phyloP scores from a whole-genome alignment of 2,329 filamentous ascomycete genomes.

The Claviceps sp. region DNA sequence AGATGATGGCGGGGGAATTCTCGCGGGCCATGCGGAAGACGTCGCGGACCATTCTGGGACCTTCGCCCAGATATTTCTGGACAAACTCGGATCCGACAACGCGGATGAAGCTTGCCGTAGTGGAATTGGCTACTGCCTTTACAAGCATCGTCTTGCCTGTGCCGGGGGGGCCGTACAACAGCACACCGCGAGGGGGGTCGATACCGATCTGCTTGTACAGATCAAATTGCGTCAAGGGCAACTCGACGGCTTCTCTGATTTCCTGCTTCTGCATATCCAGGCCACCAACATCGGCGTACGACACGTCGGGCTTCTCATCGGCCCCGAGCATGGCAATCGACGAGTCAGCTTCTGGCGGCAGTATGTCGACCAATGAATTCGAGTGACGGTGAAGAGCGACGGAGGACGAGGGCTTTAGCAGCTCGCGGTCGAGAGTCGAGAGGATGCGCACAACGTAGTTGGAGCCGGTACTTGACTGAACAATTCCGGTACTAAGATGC shows the following conservation, averaged over 20 bases:
- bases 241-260: slow-evolving; percentile 92
- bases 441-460: slow-evolving; percentile 99
- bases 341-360: slow-evolving; percentile 96
- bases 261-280: slow-evolving; percentile 99
- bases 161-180: slow-evolving; percentile 90
- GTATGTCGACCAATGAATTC: slow-evolving; percentile 94
- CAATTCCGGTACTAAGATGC: slow-evolving; percentile 74
- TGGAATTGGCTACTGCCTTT: slow-evolving; percentile 97
- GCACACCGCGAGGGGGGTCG: slow-evolving; percentile 88
- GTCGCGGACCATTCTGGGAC: slow-evolving; percentile 95
- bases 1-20: slow-evolving; percentile 97
- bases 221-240: slow-evolving; percentile 94
- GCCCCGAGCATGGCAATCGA: slow-evolving; percentile 96
- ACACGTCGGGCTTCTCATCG: slow-evolving; percentile 96
- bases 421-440: slow-evolving; percentile 93
- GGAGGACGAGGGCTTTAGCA: slow-evolving; percentile 94
- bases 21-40: slow-evolving; percentile 98
- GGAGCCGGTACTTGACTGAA: slow-evolving; percentile 93
- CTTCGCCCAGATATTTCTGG: slow-evolving; percentile 96
- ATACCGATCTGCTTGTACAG: slow-evolving; percentile 99
- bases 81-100: slow-evolving; percentile 98
- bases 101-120: slow-evolving; percentile 94
- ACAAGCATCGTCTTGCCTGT: slow-evolving; percentile 96
- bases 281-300: slow-evolving; percentile 94
- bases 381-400: slow-evolving; percentile 97